Percentiles rank a stretch among this genome's conserved stretches.
phyloP scores from a whole-genome alignment of 306 rosid species.

The Notholithocarpus densiflorus region DNA sequence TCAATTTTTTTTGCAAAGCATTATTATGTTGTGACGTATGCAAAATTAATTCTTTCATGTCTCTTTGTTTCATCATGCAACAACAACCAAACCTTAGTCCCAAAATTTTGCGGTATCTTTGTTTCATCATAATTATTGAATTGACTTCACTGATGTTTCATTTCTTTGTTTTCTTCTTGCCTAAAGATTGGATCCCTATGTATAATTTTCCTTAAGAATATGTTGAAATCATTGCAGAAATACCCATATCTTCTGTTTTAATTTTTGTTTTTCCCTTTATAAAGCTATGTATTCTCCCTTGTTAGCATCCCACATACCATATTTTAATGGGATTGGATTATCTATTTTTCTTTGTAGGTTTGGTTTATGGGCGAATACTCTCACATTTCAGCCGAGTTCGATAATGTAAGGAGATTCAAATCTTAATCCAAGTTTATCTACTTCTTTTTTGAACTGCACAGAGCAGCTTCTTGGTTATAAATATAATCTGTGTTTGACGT shows the following conservation, averaged over 20 bases:
- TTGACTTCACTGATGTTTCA: background rate
- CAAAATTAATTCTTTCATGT: background rate
- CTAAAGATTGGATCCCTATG: constrained; percentile 3
- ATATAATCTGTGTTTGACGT: background rate
- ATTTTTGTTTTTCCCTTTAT: constrained; percentile 9
- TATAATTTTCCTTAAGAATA: background rate
- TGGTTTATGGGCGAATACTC: constrained; percentile 92
- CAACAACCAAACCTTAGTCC: too few species aligned
- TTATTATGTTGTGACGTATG: background rate
- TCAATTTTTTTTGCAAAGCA: background rate
- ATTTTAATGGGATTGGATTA: constrained; percentile 9
- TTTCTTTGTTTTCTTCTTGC: background rate
- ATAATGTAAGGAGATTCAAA: constrained; percentile 58
- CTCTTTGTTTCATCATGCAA: background rate
- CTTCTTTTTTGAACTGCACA: background rate
- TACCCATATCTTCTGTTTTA: constrained; percentile 1
- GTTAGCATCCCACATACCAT: background rate
- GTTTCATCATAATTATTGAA: background rate
- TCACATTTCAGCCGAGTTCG: constrained; percentile 80
- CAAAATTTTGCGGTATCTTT: background rate
- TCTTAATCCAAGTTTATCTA: constrained; percentile 12
- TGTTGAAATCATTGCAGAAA: constrained; percentile 9
- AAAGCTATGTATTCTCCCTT: background rate
- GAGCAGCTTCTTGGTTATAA: constrained; percentile 1
- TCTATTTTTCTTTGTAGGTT: constrained; percentile 58